phyloP scores from a whole-genome alignment of 805 yeast genomes.

The Diddensiella santjacobensis region DNA sequence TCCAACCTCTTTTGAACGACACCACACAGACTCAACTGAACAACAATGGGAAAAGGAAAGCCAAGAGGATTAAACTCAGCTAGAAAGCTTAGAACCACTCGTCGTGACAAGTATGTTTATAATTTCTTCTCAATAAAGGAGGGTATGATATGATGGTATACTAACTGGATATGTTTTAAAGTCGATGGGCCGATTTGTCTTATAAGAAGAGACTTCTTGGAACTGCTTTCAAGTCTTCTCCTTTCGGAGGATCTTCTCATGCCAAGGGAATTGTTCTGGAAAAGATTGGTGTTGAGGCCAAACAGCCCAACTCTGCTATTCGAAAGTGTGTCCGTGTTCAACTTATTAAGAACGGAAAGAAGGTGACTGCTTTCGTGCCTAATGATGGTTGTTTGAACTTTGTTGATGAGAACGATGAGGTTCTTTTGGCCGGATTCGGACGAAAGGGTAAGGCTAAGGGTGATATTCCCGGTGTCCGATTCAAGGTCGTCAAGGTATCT shows the following conservation, averaged over 20 bases:
- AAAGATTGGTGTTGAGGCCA: conserved; percentile 99
- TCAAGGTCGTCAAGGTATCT: conserved; percentile 99
- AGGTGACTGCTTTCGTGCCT: conserved; percentile 99
- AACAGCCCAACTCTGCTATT: conserved; percentile 99
- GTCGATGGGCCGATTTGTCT: conserved; percentile 99
- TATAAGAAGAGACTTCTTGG: conserved; percentile 99
- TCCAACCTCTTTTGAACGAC: conserved; percentile 2
- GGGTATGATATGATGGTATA: not conserved
- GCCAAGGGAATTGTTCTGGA: conserved; percentile 99
- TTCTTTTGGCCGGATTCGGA: conserved; percentile 99
- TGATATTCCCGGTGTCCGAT: conserved; percentile 99
- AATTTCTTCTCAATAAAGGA: conserved; percentile 38
- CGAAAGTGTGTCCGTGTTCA: conserved; percentile 99
- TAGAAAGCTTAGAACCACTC: conserved; percentile 99
- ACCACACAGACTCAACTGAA: conserved; percentile 6
- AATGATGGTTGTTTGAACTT: conserved; percentile 99
- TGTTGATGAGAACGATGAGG: conserved; percentile 99
- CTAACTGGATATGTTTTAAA: conserved; percentile 20
- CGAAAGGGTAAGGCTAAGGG: conserved; percentile 99
- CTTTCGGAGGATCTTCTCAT: conserved; percentile 99
- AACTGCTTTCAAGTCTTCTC: conserved; percentile 99
- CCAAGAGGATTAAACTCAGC: conserved; percentile 99
- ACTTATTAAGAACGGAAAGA: conserved; percentile 99
- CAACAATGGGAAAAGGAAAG: conserved; percentile 97
- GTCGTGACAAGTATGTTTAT: conserved; percentile 78